Evolutionary conservation across 257 asterid species (phyloP), one percentile per base, ranked within the genome.

Genomic region (Solanum tarapatanum): DNA sequence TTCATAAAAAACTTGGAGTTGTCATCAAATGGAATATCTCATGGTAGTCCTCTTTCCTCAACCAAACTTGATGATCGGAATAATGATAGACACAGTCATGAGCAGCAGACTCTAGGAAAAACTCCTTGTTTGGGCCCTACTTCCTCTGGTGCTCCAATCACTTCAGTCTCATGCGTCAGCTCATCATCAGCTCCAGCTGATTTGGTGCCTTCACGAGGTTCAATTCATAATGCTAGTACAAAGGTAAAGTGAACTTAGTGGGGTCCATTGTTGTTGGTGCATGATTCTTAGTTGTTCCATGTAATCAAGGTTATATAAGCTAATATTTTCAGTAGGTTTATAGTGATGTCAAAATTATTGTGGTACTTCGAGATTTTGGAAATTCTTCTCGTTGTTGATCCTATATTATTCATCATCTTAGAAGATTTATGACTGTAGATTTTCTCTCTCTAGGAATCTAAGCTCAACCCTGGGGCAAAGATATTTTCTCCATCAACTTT

Each of bases 401-500:
- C 69, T 48, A 19, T 9, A 48, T 48, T 48, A 82, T 30, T 82
- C 85, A 28, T 48, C 36, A 30, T 82, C 69, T 82, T 5, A n/a
- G 69, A 48, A 28, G 69, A 30, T 45, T 82, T 30, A 30, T 82
- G 85, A 45, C 43, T 82, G 11, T 82, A 17, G 85, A 28, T 35
- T 60, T 87, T 86, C 83, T 64, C 70, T 89, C 84, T 83, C 84
- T 75, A 94, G 98, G 97, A 93, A 87, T 94, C 94, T 85, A 96
- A 94, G 93, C 98, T 96, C 93, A 96, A 96, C 90, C 98, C 98
- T 35, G 94, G 91, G 90, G 98, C 98, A 75, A 94, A 94, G 91
- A 86, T 91, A 66, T 96, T 94, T 90, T 92, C 93, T 87, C 98
- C 98, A 51, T 94, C 97, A 5, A n/a, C 84, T 89, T 41, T 85